Conservation (phyloP, 140 eudicot species). For the Eryngium alpinum region DNA sequence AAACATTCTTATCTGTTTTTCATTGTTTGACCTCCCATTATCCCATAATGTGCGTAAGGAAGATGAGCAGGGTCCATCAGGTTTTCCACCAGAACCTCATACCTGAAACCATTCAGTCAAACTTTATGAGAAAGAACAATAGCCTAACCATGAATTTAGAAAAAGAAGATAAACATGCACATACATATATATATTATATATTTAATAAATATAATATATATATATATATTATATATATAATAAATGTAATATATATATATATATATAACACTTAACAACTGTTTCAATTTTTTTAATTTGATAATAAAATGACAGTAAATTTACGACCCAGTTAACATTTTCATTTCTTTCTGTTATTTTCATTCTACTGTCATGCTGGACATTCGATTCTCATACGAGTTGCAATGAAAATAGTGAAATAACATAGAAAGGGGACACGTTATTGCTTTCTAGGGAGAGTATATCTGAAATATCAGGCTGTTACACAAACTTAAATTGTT, state of each 20-base stretch:
- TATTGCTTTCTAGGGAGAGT: not conserved
- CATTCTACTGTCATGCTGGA: not conserved
- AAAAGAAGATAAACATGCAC: too few relatives aligned
- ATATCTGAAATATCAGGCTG: not conserved
- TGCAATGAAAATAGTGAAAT: not conserved
- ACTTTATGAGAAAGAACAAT: constrained; percentile 10
- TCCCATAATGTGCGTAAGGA: constrained; percentile 80
- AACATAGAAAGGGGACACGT: not conserved
- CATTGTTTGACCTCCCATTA: constrained; percentile 35
- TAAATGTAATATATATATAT: too few relatives aligned
- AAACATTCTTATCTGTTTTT: constrained; percentile 64
- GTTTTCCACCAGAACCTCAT: constrained; percentile 67
- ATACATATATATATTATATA: too few relatives aligned
- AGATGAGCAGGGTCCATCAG: constrained; percentile 93
- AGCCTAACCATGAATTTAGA: too few relatives aligned
- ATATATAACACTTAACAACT: not conserved
- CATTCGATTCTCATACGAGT: not conserved
- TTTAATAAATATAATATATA: too few relatives aligned
- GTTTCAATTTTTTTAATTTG: not conserved
- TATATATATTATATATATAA: too few relatives aligned
- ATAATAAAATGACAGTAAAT: not conserved
- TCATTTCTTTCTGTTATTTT: not conserved
- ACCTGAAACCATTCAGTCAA: too few relatives aligned
- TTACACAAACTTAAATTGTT: not conserved
- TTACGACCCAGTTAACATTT: not conserved